Evolutionary conservation across 306 rosid genomes (phyloP).

Genomic region (Quercus agrifolia): DNA sequence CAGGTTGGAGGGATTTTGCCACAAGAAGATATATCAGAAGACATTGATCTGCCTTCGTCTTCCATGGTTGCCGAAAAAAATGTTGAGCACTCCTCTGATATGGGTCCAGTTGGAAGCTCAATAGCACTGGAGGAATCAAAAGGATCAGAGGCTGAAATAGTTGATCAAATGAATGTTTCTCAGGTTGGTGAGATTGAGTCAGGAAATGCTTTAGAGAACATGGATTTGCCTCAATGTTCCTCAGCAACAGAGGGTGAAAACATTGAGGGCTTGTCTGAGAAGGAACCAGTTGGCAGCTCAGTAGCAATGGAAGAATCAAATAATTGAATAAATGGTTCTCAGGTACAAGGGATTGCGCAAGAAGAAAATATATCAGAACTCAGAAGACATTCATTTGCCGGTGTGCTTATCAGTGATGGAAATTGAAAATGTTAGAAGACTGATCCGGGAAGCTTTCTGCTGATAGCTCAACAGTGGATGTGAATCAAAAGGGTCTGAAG

Average conservation of each 20-base stretch:
- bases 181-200: not conserved
- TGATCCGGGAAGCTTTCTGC: conserved; percentile 1
- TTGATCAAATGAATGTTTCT: conserved; percentile 3
- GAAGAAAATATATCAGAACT: not conserved
- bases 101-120: conserved; percentile 10
- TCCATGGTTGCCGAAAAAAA: conserved; percentile 1
- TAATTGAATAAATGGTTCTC: conserved; percentile 13
- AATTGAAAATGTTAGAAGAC: not conserved
- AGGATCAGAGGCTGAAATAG: conserved; percentile 6
- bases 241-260: not conserved
- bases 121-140: conserved; percentile 11
- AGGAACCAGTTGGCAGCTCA: not conserved
- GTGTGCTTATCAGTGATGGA: not conserved
- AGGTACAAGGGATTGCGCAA: not conserved
- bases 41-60: not conserved
- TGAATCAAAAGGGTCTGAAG: not conserved
- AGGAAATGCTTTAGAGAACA: not conserved
- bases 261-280: not conserved
- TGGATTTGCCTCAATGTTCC: not conserved
- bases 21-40: conserved; percentile 10
- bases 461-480: conserved; percentile 4
- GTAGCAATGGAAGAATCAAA: conserved; percentile 5
- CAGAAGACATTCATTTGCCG: not conserved
- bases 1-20: conserved; percentile 10
- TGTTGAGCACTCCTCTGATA: conserved; percentile 7